Evolutionary conservation across 441 rosid species (phyloP).

Genomic region (Iberis amara): DNA sequence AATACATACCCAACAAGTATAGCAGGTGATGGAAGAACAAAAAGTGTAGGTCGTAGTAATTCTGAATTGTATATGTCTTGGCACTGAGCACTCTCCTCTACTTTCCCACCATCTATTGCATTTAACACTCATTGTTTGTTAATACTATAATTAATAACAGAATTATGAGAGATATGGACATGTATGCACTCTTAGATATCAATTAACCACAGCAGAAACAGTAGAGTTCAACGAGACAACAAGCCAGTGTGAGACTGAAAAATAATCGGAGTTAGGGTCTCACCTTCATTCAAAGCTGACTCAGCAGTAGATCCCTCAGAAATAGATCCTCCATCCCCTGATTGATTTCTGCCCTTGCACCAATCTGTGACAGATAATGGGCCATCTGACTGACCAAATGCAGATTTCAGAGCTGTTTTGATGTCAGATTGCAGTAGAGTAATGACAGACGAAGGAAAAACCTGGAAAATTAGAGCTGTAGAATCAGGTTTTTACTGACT

Average conservation of each 20-base stretch:
- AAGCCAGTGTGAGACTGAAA: constrained; percentile 50
- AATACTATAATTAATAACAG: constrained; percentile 18
- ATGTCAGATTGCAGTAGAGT: constrained; percentile 91
- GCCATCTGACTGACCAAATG: constrained; percentile 83
- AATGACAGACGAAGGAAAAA: constrained; percentile 76
- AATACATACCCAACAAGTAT: constrained; percentile 90
- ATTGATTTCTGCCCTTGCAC: constrained; percentile 87
- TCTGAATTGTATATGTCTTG: constrained; percentile 68
- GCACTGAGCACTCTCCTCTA: constrained; percentile 64
- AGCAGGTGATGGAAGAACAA: constrained; percentile 90
- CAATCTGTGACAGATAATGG: constrained; percentile 89
- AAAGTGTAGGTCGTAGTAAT: constrained; percentile 69
- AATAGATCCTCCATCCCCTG: constrained; percentile 47
- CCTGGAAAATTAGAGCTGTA: constrained; percentile 45
- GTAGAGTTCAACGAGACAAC: constrained; percentile 35
- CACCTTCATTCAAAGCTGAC: constrained; percentile 67
- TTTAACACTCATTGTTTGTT: constrained; percentile 36
- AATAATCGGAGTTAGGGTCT: constrained; percentile 59
- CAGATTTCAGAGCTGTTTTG: constrained; percentile 83
- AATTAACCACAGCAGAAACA: constrained; percentile 9
- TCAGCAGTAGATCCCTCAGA: constrained; percentile 76
- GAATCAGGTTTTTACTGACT: constrained; percentile 12
- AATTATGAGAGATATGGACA: constrained; percentile 20
- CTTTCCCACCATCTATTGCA: constrained; percentile 61
- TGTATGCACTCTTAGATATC: constrained; percentile 8